Base-by-base conservation (phyloP, 768 basidiomycete species). In the Lactarius psammicola region DNA sequence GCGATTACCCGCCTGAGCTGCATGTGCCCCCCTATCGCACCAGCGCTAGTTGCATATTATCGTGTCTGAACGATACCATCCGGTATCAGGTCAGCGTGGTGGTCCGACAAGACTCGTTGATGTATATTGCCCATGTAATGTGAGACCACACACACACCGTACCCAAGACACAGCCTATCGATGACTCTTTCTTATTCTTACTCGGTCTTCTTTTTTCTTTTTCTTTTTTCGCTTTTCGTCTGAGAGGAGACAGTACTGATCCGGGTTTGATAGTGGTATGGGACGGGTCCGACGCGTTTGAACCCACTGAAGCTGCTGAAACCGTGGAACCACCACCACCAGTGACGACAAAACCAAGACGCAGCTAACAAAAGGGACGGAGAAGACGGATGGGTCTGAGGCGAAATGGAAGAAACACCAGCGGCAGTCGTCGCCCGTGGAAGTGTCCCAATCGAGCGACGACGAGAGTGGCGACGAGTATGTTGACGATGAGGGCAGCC, bases 401-500 rank as follows among this genome's bases (percentile, higher is more conserved):
- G 78, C 77, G 28, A 80, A 82, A 59, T 76, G 60, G 65, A 63
- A 64, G 10, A 42, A 56, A 23, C 42, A 28, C 26, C 64, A 13
- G 36, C 60, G 36, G 30, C 54, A 56, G n/a, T 63, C 64, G 30
- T 61, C 42, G 6, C 68, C 67, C 3, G 69, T 62, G 40, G 71
- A 71, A 40, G 23, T 69, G 56, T 71, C 72, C 17, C 72, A 73
- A 59, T 71, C 71, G 20, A 62, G 67, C 28, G 74, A 72, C 34
- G 73, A 76, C 28, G 73, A 76, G 63, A 89, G 86, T 72, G 88
- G 84, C 66, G 90, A 92, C 71, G 90, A 92, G 70, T 92, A 89
- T 74, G 80, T 89, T 57, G 85, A 78, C 51, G 82, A 84, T 78
- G 59, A 83, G 82, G 56, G 65, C 67, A n/a, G n/a, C n/a, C n/a